Evolutionary conservation across 2,329 filamentous ascomycete species (phyloP), one percentile per base, ranked within the genome.

Genomic region (Talaromyces amestolkiae): DNA sequence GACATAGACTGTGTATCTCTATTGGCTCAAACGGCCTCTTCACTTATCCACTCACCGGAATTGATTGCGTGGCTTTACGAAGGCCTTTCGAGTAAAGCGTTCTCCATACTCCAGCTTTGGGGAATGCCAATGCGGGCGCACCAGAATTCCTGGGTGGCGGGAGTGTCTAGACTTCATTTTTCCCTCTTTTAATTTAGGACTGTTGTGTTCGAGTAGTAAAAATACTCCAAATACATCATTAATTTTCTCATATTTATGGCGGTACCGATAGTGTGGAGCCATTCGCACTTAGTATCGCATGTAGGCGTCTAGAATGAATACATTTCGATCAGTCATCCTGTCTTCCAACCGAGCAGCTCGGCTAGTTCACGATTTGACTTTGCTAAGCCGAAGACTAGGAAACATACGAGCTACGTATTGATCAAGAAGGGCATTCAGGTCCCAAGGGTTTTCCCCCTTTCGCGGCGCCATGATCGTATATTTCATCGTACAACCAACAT

Each of bases 41-140:
- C 37, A 35, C 51, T 37, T 56, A 39, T 56, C 53, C 53, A 56
- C 53, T 56, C 53, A 56, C 53, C 53, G 53, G 15, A 22, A 10
- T 56, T 56, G 53, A 56, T 56, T 56, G 53, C 53, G 53, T 56
- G 53, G 53, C 53, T 37, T 35, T 56, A 39, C 19, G 53, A 37
- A 24, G 11, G 10, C 53, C 17, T 54, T 19, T 35, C n/a, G 19
- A 3, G 10, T 22, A 31, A 39, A 11, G 27, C 3, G 7, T 37
- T 39, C 33, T 56, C 53, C 53, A 37, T 39, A 56, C 53, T 56
- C 33, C 53, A 56, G 22, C 19, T 56, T 56, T 37, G 7, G 33
- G 17, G n/a, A 37, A 39, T 39, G 31, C 3, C 10, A 56, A 31
- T 31, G 27, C n/a, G 17, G 10, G n/a, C 33, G 33, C 31, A 56